Base-by-base conservation (phyloP, 331 rosid species). In the Quercus phellos region DNA sequence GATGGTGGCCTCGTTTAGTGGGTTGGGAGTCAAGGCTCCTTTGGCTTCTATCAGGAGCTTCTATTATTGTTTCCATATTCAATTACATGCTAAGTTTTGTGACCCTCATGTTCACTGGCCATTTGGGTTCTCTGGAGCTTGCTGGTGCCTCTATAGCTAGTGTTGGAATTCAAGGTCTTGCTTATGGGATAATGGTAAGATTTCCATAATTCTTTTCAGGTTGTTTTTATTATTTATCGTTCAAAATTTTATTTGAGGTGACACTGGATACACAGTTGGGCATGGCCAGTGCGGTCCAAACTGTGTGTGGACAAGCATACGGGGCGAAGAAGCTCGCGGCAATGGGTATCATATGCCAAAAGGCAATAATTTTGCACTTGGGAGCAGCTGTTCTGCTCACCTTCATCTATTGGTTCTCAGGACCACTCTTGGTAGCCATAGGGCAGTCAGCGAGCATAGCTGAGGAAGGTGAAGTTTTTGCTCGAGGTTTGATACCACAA, bases 241-340 rank as follows among this genome's bases (percentile, higher is more conserved):
- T 22, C 6, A 21, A 7, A 21, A 17, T 2, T n/a, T 26, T 32
- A 18, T n/a, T 27, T 70, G 12, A 38, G 24, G 0, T 43, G 30
- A 3, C 34, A 50, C 14, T 43, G 16, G 8, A 60, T 53, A 60
- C 19, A 38, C 77, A 92, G 97, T 59, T 92, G 79, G 96, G 97
- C 0, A 92, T 92, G 96, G 96, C 97, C 1, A 90, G 96, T 81
- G 97, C 96, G 6, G 93, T 92, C 61, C 95, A 92, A 82, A 92
- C 92, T 17, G 93, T 92, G 43, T 92, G 93, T 74, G 97, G 97
- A 29, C 97, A 90, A 82, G 96, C 96, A 11, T 89, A 87, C 74
- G 96, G 96, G 17, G 97, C 97, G 5, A 88, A 56, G 19, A 90
- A 85, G 18, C 24, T 77, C 24, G 69, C 80, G 51, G 86, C 90